phyloP scores from a whole-genome alignment of 352 stramenopile species.

The Phytophthora sansomeana region DNA sequence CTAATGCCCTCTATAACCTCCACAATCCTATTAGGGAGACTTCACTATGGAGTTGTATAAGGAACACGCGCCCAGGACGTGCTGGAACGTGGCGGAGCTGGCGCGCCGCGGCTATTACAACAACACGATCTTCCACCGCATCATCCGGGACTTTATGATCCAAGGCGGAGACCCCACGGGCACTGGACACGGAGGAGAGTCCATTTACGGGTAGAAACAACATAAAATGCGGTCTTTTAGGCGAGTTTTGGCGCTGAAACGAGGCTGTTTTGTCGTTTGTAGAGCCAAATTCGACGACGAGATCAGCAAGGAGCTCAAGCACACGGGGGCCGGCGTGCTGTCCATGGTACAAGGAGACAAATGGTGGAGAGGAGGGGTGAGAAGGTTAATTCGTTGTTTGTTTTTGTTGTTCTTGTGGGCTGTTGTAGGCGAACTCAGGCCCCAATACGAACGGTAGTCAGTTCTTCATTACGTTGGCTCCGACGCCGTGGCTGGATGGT shows the following conservation, averaged over 20 bases:
- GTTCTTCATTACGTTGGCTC: slow-evolving; percentile 95
- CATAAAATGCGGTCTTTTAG: slow-evolving; percentile 3
- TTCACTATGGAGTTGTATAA: slow-evolving; percentile 96
- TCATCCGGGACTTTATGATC: slow-evolving; percentile 98
- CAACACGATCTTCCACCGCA: slow-evolving; percentile 95
- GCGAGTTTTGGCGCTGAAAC: slow-evolving; percentile 7
- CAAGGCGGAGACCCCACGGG: slow-evolving; percentile 95
- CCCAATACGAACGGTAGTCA: slow-evolving; percentile 94
- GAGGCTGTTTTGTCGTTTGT: background rate
- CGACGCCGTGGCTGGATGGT: slow-evolving; percentile 95
- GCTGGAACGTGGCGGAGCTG: slow-evolving; percentile 94
- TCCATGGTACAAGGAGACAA: slow-evolving; percentile 67
- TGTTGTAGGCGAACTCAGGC: slow-evolving; percentile 84
- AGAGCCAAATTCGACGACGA: slow-evolving; percentile 96
- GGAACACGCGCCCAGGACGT: slow-evolving; percentile 92
- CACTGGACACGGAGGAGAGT: slow-evolving; percentile 93
- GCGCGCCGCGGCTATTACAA: slow-evolving; percentile 95
- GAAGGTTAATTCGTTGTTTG: too few species aligned
- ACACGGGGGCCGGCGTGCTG: slow-evolving; percentile 93
- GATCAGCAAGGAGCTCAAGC: slow-evolving; percentile 93
- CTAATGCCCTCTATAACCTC: background rate
- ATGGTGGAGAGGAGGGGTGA: background rate
- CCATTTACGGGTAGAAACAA: slow-evolving; percentile 94
- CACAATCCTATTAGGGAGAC: too few species aligned
- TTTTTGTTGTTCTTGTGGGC: slow-evolving; percentile 2